phyloP scores from a whole-genome alignment of 1,139 yeast species.

The Pichia sp. region DNA sequence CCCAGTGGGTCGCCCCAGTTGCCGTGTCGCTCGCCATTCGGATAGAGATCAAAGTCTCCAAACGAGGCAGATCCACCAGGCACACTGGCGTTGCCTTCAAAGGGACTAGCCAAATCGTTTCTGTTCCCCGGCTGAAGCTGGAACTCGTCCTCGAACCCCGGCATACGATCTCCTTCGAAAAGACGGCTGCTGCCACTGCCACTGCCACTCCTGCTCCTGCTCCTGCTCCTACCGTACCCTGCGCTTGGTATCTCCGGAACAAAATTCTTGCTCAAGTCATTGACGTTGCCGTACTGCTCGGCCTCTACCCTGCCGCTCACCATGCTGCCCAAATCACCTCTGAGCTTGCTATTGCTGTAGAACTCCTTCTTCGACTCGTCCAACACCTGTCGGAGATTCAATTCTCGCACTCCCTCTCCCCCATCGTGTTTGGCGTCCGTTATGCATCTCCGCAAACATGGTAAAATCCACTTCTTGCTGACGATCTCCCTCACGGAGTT shows the following conservation, averaged over 20 bases:
- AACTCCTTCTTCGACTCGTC: conserved; percentile 1
- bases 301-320: too few relatives aligned
- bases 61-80: neutral
- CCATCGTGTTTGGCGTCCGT: neutral
- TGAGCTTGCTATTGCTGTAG: neutral
- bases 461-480: conserved; percentile 1
- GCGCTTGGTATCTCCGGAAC: neutral
- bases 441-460: neutral
- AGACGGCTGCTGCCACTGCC: too few relatives aligned
- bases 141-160: conserved; percentile 37
- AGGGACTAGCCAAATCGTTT: neutral
- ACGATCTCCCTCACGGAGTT: conserved; percentile 3
- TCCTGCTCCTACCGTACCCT: too few relatives aligned
- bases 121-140: conserved; percentile 15
- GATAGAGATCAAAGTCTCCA: conserved; percentile 7
- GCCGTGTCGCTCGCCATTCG: neutral
- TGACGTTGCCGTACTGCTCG: neutral
- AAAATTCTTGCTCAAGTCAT: neutral
- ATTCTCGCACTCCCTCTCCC: neutral
- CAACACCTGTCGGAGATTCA: neutral
- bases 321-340: too few relatives aligned
- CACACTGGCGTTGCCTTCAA: neutral
- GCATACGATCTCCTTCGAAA: conserved; percentile 15
- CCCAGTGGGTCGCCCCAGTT: conserved; percentile 3
- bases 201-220: too few relatives aligned